Evolutionary conservation across 257 asterid species (phyloP), one percentile per base, ranked within the genome.

Genomic region (Nicotiana paniculata): DNA sequence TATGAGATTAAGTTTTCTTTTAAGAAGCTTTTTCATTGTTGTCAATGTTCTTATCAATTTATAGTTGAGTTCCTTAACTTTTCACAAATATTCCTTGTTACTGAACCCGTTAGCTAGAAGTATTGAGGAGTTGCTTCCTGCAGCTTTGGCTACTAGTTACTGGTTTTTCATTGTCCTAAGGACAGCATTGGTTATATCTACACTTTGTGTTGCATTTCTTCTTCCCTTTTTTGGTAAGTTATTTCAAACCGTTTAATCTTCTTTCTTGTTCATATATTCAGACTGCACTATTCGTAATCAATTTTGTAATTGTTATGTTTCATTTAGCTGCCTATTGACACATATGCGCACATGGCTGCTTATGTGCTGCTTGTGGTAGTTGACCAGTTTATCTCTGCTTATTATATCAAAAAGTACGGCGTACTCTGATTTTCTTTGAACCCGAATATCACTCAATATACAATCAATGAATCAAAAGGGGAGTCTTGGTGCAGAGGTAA

Each of bases 221-320:
- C 83, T 95, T 83, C 98, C 98, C 82, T 95, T 93, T 88, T 95
- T 93, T 21, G 91, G 97, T 95, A 91, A 28, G 90, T 46, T n/a
- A 82, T 12, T 61, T 69, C 18, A 35, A 53, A 26, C 51, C 32
- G 53, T 67, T 28, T 4, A 37, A n/a, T 17, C 17, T 30, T 26
- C 6, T 30, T 43, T 43, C 48, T 43, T 43, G 3, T 43, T 43
- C 48, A 43, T 43, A 7, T 10, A 55, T 57, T 39, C 37, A 21
- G 32, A 26, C 24, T 85, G 75, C 77, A 61, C 13, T 63, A n/a
- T 63, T 28, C 18, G 1, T 17, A 35, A 17, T 35, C 18, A 72
- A 21, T 13, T 39, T 6, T 11, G 30, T 17, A 72, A 15, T 16
- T 15, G 3, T 30, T 18, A 11, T 39, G 21, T 48, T 72, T 43